Conservation (phyloP, 192 early-diverging fungal genomes). For the Phycomyces blakesleeanus region DNA sequence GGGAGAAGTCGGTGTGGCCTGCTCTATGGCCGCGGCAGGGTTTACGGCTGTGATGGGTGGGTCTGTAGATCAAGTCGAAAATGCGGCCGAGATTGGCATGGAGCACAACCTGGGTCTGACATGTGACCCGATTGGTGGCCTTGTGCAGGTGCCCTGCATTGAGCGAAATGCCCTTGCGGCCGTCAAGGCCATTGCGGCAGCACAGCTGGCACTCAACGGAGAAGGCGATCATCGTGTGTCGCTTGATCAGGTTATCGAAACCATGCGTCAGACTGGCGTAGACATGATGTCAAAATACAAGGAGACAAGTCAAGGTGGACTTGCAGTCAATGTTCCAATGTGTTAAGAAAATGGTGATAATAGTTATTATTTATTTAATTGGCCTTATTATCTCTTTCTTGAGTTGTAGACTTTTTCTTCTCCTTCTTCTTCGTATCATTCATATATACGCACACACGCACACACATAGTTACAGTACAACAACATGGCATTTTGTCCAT, state of each 20-base stretch:
- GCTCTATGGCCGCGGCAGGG: constrained; percentile 92
- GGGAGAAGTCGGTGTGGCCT: constrained; percentile 97
- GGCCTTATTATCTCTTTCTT: too few relatives aligned
- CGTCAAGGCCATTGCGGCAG: constrained; percentile 94
- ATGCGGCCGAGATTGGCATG: constrained; percentile 97
- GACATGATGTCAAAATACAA: constrained; percentile 97
- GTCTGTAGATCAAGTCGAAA: constrained; percentile 83
- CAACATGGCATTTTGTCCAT: too few relatives aligned
- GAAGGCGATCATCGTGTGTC: constrained; percentile 86
- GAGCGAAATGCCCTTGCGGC: constrained; percentile 93
- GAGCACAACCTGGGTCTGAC: constrained; percentile 82
- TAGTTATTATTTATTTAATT: too few relatives aligned
- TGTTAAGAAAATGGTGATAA: constrained; percentile 46
- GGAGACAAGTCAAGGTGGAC: constrained; percentile 90
- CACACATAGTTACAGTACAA: too few relatives aligned
- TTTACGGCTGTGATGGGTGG: constrained; percentile 98
- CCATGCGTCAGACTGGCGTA: constrained; percentile 88
- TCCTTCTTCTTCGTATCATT: too few relatives aligned
- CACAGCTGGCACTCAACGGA: constrained; percentile 93
- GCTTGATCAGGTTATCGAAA: constrained; percentile 93
- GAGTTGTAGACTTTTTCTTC: too few relatives aligned
- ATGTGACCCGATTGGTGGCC: constrained; percentile 86
- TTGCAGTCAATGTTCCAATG: constrained; percentile 87
- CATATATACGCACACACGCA: too few relatives aligned
- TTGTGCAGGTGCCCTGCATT: constrained; percentile 96